Base-by-base conservation (phyloP, 441 rosid genomes). In the Gossypium davidsonii region DNA sequence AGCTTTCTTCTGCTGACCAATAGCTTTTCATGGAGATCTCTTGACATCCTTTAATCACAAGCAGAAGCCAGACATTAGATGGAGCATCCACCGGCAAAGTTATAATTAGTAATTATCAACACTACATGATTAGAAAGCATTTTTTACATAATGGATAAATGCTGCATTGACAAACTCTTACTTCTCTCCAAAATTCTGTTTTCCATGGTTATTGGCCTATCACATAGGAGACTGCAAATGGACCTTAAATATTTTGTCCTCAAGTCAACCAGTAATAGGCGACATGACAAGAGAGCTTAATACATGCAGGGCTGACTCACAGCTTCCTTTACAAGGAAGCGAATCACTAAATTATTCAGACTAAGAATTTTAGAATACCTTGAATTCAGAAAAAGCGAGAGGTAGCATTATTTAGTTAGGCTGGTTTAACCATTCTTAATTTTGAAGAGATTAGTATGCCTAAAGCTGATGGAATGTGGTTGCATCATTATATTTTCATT, bases 1-100 rank as follows among this genome's bases (percentile, higher is more conserved):
- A 91, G 83, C 74, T 85, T 90, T 77, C 77, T 84, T 73, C 79
- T 74, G 44, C 91, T 84, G 37, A 34, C 70, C 79, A 87, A 76
- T 46, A 89, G 78, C 52, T 79, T 85, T 69, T 83, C 83, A 77
- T 88, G 86, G 78, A 88, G 85, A 69, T 81, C 80, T 80, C 86
- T 88, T 60, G 97, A 86, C 60, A 88, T 73, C 85, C 98, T 92
- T 79, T 58, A 78, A 71, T 70, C 72, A 65, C 21, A 73, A 56
- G 51, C 18, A 71, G 39, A 46, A 72, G 9, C 51, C 67, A 81
- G 7, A 75, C 49, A 77, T 53, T 77, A 46, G 18, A 73, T 71
- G 52, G 46, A 67, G 65, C 71, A 65, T 72, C 71, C 39, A 53
- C 49, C 53, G 26, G 58, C 34, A 34, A 12, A 62, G 14, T 64